phyloP scores from a whole-genome alignment of 2,329 filamentous ascomycete species.

The Paecilomyces variotii region DNA sequence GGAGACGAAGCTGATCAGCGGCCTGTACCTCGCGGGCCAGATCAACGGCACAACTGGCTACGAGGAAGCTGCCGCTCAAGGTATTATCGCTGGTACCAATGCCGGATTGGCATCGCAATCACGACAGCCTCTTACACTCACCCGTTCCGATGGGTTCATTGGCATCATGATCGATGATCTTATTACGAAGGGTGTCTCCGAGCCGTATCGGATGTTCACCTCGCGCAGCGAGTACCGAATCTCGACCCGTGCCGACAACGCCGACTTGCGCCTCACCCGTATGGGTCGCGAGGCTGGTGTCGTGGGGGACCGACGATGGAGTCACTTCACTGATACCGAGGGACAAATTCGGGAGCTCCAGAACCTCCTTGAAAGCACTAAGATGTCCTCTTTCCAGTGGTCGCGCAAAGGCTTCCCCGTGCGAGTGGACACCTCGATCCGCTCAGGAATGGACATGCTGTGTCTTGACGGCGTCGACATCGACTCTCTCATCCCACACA shows the following conservation, averaged over 20 bases:
- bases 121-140: constrained; percentile 58
- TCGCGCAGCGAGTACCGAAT: constrained; percentile 92
- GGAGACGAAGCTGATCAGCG: constrained; percentile 84
- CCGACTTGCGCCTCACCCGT: constrained; percentile 74
- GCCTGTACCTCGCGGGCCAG: constrained; percentile 87
- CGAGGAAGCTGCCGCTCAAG: constrained; percentile 92
- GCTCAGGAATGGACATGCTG: constrained; percentile 72
- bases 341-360: constrained; percentile 61
- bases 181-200: constrained; percentile 90
- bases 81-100: constrained; percentile 86
- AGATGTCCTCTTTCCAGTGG: constrained; percentile 59
- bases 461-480: constrained; percentile 56
- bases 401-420: constrained; percentile 60
- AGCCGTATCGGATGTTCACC: constrained; percentile 98
- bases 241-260: constrained; percentile 86
- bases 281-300: constrained; percentile 70
- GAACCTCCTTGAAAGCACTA: constrained; percentile 49
- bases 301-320: constrained; percentile 73
- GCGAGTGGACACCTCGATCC: constrained; percentile 56
- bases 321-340: constrained; percentile 56
- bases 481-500: constrained; percentile 47
- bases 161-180: constrained; percentile 98
- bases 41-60: constrained; percentile 99
- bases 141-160: constrained; percentile 85
- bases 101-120: constrained; percentile 71